Conservation (phyloP, 768 basidiomycete species). For the Xerocomellus intermedius region DNA sequence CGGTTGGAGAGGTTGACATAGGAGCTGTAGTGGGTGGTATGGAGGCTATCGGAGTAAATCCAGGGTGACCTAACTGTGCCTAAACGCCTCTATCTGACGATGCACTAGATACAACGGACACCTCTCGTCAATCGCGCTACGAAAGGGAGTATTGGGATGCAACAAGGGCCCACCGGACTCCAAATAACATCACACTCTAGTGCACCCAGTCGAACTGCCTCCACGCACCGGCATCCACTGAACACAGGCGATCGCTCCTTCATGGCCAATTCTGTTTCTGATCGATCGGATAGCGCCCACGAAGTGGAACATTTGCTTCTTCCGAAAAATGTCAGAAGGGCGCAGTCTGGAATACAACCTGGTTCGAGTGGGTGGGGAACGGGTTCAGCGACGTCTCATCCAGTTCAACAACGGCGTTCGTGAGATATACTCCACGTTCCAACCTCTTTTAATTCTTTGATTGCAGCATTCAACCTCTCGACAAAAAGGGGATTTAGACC, state of each 20-base stretch:
- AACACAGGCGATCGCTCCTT: constrained; percentile 40
- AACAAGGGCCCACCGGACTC: constrained; percentile 32
- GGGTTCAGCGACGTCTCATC: constrained; percentile 22
- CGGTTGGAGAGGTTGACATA: constrained; percentile 39
- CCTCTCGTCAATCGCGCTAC: constrained; percentile 55
- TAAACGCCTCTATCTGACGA: constrained; percentile 3
- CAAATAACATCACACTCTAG: constrained; percentile 26
- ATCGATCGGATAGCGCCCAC: constrained; percentile 63
- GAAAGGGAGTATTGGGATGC: constrained; percentile 32
- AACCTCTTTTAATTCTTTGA: not conserved
- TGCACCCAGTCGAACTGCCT: constrained; percentile 19
- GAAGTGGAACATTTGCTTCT: constrained; percentile 71
- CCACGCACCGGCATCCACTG: constrained; percentile 44
- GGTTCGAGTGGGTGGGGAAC: constrained; percentile 40
- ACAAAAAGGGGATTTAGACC: constrained; percentile 50
- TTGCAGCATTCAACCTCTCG: constrained; percentile 44
- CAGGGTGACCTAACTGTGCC: not conserved
- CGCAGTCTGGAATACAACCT: constrained; percentile 17
- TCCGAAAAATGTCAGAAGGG: constrained; percentile 23
- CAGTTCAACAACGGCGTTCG: constrained; percentile 29
- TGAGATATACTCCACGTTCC: not conserved
- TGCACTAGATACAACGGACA: constrained; percentile 62
- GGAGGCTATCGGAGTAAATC: constrained; percentile 58
- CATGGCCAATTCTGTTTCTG: constrained; percentile 47
- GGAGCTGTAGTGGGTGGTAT: constrained; percentile 61